Conservation (phyloP, 2,329 filamentous ascomycete genomes). For the Cytospora chrysosperma region DNA sequence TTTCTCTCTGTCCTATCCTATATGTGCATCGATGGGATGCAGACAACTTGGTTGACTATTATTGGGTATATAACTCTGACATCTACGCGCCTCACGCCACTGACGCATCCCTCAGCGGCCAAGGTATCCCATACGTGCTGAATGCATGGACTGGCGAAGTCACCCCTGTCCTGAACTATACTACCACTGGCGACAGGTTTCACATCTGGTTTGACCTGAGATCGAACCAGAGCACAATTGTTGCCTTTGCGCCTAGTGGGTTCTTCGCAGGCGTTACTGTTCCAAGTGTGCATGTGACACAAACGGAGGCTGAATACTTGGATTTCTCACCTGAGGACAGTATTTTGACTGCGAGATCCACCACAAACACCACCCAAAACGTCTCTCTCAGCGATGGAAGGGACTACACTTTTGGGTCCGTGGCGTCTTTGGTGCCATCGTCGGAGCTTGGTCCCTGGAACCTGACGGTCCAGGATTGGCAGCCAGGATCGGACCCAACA, state of each 20-base stretch:
- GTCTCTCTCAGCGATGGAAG: conserved; percentile 2
- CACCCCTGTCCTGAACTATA: conserved; percentile 7
- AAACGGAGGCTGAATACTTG: background rate
- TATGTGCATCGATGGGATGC: conserved; percentile 13
- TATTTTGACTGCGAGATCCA: background rate
- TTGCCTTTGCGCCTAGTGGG: conserved; percentile 4
- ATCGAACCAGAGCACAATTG: conserved; percentile 13
- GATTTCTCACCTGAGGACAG: background rate
- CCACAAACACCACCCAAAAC: background rate
- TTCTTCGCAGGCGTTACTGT: conserved; percentile 4
- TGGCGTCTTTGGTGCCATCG: background rate
- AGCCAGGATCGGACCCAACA: conserved; percentile 6
- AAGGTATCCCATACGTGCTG: conserved; percentile 3
- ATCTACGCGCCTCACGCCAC: conserved; percentile 1
- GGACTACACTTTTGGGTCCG: background rate
- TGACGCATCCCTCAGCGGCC: conserved; percentile 1
- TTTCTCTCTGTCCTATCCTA: conserved; percentile 1
- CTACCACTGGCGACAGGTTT: background rate
- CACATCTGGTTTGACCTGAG: conserved; percentile 9
- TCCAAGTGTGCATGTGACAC: background rate
- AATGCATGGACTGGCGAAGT: conserved; percentile 11
- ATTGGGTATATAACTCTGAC: conserved; percentile 18
- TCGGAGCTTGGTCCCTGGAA: conserved; percentile 5
- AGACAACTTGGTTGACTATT: conserved; percentile 9
- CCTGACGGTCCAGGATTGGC: conserved; percentile 16